These are phyloP conservation scores for Hura crepitans DNA, from an alignment of 441 rosid species.

Conservation along the genomic window DNA sequence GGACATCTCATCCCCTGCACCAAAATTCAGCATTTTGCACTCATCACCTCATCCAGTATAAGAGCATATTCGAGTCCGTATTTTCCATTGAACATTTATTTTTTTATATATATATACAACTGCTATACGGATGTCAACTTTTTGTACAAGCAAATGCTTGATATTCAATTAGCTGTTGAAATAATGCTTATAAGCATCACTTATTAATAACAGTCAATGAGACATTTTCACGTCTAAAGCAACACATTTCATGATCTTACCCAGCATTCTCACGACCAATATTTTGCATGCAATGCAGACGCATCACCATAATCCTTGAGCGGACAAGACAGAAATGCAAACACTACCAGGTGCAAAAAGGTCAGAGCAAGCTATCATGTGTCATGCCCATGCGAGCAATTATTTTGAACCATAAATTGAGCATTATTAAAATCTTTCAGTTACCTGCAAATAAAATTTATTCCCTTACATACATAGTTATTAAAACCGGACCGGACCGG, in stretches of 20 bases:
- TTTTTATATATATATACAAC: no score
- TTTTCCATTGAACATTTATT: not conserved
- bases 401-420: not conserved
- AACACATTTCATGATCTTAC: not conserved
- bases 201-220: not conserved
- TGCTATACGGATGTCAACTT: not conserved
- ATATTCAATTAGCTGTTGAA: not conserved
- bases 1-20: constrained; percentile 94
- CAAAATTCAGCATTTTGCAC: constrained; percentile 21
- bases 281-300: not conserved
- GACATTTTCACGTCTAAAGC: not conserved
- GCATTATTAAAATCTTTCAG: not conserved
- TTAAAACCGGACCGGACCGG: no score
- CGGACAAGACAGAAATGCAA: not conserved
- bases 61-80: not conserved
- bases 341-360: not conserved
- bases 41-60: not conserved
- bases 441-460: no score
- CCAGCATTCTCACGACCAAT: not conserved
- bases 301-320: constrained; percentile 1
- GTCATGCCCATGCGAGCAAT: not conserved
- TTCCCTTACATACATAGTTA: no score
- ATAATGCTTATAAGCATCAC: not conserved
- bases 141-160: not conserved
- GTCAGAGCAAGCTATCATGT: not conserved